Evolutionary conservation across 129 eudicot species (phyloP).

Genomic region (Ambrosia trifida): DNA sequence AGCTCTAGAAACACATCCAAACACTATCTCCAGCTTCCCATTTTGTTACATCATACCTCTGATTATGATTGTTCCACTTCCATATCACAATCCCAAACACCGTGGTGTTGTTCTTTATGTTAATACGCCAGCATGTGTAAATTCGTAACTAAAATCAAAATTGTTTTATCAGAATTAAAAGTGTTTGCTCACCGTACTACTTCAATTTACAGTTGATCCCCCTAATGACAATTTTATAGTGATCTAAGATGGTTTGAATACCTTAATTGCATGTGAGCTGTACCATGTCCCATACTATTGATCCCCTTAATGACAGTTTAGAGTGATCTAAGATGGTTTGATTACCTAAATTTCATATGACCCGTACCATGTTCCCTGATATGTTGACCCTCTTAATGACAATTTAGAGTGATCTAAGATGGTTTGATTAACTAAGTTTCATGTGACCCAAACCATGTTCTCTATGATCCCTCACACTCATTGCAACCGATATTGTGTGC

Average conservation of each 20-base stretch:
- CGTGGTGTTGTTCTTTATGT: too few relatives aligned
- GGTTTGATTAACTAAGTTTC: slow-evolving; percentile 3
- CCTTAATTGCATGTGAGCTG: not conserved
- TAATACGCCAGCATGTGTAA: too few relatives aligned
- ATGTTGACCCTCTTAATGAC: not conserved
- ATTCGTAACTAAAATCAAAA: not conserved
- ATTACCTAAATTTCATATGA: slow-evolving; percentile 8
- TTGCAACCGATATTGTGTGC: not conserved
- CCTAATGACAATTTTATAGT: not conserved
- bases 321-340: not conserved
- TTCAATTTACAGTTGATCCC: slow-evolving; percentile 15
- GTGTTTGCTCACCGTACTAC: not conserved
- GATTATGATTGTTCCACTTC: too few relatives aligned
- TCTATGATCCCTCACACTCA: not conserved
- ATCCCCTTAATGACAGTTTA: not conserved
- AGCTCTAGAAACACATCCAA: too few relatives aligned
- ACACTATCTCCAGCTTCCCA: too few relatives aligned
- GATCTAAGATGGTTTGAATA: not conserved
- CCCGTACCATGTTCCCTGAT: not conserved
- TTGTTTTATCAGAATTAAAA: not conserved
- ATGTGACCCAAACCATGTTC: not conserved
- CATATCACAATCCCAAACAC: too few relatives aligned
- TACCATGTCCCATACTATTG: not conserved
- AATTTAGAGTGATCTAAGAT: not conserved
- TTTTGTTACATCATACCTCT: too few relatives aligned